Evolutionary conservation across 306 rosid genomes (phyloP).

Genomic region (Cotoneaster glaucophyllus): DNA sequence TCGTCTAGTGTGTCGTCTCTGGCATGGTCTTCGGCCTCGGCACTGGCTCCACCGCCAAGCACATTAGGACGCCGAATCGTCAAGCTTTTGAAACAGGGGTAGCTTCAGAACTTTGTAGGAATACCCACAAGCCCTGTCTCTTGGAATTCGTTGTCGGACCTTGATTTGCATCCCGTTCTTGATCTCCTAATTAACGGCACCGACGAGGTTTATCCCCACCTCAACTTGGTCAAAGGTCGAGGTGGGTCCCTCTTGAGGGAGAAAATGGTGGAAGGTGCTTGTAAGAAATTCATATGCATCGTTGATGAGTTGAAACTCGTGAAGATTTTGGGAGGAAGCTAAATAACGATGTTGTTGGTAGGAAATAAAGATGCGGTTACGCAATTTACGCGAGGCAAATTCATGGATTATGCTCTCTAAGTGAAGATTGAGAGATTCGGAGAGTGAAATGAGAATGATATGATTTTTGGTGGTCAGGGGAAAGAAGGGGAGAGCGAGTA

Average conservation of each 20-base stretch:
- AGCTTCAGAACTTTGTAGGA: constrained; percentile 54
- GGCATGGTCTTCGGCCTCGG: constrained; percentile 81
- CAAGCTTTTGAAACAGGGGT: constrained; percentile 57
- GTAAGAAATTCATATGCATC: constrained; percentile 59
- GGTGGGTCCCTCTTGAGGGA: constrained; percentile 78
- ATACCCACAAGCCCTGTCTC: constrained; percentile 64
- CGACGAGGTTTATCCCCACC: constrained; percentile 65
- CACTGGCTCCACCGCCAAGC: constrained; percentile 77
- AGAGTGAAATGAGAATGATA: background rate
- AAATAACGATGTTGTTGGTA: constrained; percentile 41
- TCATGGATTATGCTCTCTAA: constrained; percentile 30
- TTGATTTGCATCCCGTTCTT: constrained; percentile 51
- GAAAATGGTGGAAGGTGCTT: constrained; percentile 73
- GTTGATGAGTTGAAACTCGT: constrained; percentile 74
- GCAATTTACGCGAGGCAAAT: constrained; percentile 28
- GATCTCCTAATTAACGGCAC: constrained; percentile 84
- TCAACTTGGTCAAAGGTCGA: constrained; percentile 75
- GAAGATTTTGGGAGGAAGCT: constrained; percentile 53
- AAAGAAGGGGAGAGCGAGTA: background rate
- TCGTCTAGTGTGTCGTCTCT: constrained; percentile 59
- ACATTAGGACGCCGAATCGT: no score
- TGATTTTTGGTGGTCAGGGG: background rate
- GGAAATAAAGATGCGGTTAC: constrained; percentile 17
- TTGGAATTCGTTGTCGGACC: constrained; percentile 70
- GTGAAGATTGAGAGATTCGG: background rate